Evolutionary conservation across 139 green algal genomes (phyloP), one percentile per base, ranked within the genome.

Genomic region (Tetradesmus lagerheimii): DNA sequence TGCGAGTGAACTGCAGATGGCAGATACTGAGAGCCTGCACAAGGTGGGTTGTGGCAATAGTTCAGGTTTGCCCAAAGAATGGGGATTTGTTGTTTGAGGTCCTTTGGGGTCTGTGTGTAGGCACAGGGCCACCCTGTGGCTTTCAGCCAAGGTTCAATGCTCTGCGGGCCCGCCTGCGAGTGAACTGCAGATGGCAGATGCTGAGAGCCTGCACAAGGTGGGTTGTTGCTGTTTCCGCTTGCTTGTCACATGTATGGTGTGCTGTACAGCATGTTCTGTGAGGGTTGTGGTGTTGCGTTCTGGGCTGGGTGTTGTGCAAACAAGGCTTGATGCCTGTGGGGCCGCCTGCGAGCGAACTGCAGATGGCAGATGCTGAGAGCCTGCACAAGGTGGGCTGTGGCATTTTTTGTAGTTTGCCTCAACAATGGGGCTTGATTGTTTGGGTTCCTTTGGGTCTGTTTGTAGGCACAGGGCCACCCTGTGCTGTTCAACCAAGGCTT

Each of bases 151-250:
- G 83, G 80, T 23, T 38, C 84, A n/a, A 90, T 93, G 31, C 90
- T n/a, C 91, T 41, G 77, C 92, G 37, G 88, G 75, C 2, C 86
- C 92, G 16, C 76, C 84, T 1, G n/a, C 82, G 14, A 85, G 89
- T 25, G 92, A 95, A 53, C 41, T 16, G 3, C 66, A 91, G n/a
- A 92, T 95, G 78, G 37, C 31, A 66, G 8, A 80, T 5, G 41
- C 89, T 66, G 83, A 92, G 41, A 74, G 57, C 53, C 38, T 89
- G 39, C 81, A 91, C 47, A 89, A 88, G 89, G 81, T 89, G 57
- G 37, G 74, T 47, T 29, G 78, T 62, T 31, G 82, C 6, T 62
- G 47, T 20, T 62, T 1, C n/a, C 62, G 12, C 62, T 11, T 35
- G 62, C 11, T 34, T 35, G 35, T 39, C 62, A 38, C 1, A 16